Base-by-base conservation (phyloP, 345 rosid species). In the Zanthoxylum bungeanum region DNA sequence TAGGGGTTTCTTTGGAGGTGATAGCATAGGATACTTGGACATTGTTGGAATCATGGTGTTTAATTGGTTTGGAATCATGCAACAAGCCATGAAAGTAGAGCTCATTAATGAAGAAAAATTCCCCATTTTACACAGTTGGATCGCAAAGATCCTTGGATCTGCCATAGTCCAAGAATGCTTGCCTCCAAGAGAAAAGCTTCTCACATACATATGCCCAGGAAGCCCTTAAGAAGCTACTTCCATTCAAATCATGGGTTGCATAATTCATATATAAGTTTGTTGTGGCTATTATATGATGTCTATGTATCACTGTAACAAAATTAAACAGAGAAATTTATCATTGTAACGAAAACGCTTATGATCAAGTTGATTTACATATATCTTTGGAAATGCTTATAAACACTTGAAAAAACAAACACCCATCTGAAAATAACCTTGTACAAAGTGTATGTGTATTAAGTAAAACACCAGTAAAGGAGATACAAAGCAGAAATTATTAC, bases 131-230 rank as follows among this genome's bases (percentile, higher is more conserved):
- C 57, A 31, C 17, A 70, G 34, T 24, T 82, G 86, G 84, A 78
- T 75, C 22, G 57, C 42, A 19, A 70, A 63, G 40, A 34, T 80
- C 36, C 60, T 66, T 28, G 72, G 68, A 4, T 31, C 67, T 59
- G 72, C 57, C 42, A 39, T 61, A 22, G 69, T 80, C 60, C 76
- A 19, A 19, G 78, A 75, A 51, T 60, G 72, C 30, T 39, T 62
- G n/a, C 82, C 84, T 31, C 80, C 76, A 9, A 80, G 59, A 68
- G 86, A 80, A 25, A 60, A 73, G 34, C 78, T 69, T 7, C 39
- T 72, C 7, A 76, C 77, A 50, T 46, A 60, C 33, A n/a, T 27
- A 27, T 7, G 36, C 66, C 31, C 50, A 46, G 1, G 25, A 39
- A 39, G 50, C 39, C 66, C 19, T 30, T 46, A 19, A 31, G 24